A percentile compares a stretch with the other conserved stretches of the same genome.
phyloP scores from a whole-genome alignment of 306 rosid genomes.

The Lagenaria siceraria region DNA sequence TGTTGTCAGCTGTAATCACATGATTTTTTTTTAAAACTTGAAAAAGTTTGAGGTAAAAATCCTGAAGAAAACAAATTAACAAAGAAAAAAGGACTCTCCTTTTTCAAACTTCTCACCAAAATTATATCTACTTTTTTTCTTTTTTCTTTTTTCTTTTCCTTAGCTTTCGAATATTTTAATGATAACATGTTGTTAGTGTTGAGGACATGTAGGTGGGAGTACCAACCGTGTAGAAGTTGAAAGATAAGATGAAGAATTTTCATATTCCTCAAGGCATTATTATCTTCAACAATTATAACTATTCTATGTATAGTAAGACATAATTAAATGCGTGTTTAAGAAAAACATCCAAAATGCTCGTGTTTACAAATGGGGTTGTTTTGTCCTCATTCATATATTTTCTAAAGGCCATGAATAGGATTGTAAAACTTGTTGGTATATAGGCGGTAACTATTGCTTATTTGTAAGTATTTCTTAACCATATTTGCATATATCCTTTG shows the following conservation, averaged over 20 bases:
- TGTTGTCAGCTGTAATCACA: slow-evolving; percentile 9
- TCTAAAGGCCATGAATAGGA: no score
- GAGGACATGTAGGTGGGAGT: background rate
- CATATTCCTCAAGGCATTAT: background rate
- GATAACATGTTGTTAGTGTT: background rate
- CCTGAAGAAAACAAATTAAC: background rate
- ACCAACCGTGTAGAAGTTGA: background rate
- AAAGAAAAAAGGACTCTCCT: background rate
- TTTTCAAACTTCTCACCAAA: background rate
- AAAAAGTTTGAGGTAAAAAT: background rate
- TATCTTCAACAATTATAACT: background rate
- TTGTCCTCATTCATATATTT: no score
- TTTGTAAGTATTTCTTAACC: no score
- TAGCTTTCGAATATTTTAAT: background rate
- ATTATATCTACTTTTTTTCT: background rate
- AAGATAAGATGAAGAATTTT: background rate
- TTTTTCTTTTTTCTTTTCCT: no score
- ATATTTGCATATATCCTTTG: no score
- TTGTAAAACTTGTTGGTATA: no score
- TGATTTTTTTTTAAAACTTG: background rate
- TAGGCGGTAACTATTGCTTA: no score
- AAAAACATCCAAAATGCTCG: no score
- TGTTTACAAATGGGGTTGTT: no score
- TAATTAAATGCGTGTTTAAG: no score
- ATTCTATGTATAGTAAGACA: background rate